Percentiles rank a stretch among this genome's conserved stretches.
These are phyloP conservation scores for Mortierella sp. DNA, from an alignment of 371 early-diverging fungal species.

Conservation along the genomic window DNA sequence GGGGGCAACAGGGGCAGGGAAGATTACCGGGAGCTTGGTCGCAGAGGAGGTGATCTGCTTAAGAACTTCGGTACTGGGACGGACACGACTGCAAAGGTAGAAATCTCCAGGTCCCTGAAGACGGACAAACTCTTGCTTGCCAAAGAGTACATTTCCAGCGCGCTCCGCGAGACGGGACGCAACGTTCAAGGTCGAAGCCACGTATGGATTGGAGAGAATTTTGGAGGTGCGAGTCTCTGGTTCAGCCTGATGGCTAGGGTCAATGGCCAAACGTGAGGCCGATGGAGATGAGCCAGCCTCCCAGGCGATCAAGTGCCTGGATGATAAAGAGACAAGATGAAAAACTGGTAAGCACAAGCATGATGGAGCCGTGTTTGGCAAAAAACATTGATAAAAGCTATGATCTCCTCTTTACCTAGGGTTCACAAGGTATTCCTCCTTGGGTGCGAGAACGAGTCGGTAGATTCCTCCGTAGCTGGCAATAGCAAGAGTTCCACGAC, in stretches of 20 bases:
- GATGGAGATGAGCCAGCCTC: conserved; percentile 58
- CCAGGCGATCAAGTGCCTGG: conserved; percentile 59
- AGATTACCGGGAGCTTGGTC: conserved; percentile 45
- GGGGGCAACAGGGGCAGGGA: conserved; percentile 55
- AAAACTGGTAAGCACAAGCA: too few relatives aligned
- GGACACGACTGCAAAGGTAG: conserved; percentile 72
- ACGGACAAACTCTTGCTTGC: conserved; percentile 70
- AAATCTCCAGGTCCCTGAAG: conserved; percentile 78
- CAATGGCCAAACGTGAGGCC: conserved; percentile 24
- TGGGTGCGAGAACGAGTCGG: conserved; percentile 72
- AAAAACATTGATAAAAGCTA: too few relatives aligned
- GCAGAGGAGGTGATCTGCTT: conserved; percentile 50
- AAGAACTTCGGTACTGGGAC: conserved; percentile 59
- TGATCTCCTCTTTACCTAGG: conserved; percentile 61
- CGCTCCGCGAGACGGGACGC: conserved; percentile 44
- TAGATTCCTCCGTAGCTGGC: conserved; percentile 80
- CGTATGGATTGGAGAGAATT: conserved; percentile 49
- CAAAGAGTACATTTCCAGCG: conserved; percentile 47
- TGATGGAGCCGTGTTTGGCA: too few relatives aligned
- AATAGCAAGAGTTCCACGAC: conserved; percentile 78
- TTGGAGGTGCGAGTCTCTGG: conserved; percentile 42
- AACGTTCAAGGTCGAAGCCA: conserved; percentile 42
- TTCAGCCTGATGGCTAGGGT: conserved; percentile 22
- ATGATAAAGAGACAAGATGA: neutral
- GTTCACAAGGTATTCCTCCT: conserved; percentile 80